These are phyloP conservation scores for Aschersonia sp. DNA, from an alignment of 2,329 filamentous ascomycete species.

Conservation along the genomic window DNA sequence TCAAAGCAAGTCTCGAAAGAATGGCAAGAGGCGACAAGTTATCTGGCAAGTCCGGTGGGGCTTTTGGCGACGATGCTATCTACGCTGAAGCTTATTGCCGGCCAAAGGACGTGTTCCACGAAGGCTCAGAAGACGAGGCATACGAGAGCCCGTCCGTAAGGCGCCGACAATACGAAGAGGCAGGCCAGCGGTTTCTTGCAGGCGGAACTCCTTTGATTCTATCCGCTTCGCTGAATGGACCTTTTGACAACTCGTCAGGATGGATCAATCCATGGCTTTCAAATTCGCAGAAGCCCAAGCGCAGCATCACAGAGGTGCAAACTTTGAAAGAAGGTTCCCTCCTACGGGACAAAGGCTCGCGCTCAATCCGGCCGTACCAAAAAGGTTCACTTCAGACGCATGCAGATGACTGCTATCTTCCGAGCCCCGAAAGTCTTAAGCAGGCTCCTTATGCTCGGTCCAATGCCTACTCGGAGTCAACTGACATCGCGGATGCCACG, in stretches of 20 bases:
- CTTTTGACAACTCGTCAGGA: slow-evolving; percentile 30
- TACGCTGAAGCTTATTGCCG: slow-evolving; percentile 29
- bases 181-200: slow-evolving; percentile 41
- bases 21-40: not conserved
- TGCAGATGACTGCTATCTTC: slow-evolving; percentile 21
- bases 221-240: slow-evolving; percentile 46
- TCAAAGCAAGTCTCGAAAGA: not conserved
- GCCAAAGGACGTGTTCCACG: slow-evolving; percentile 33
- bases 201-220: slow-evolving; percentile 42
- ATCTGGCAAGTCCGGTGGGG: not conserved
- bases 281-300: not conserved
- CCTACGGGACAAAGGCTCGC: slow-evolving; percentile 3
- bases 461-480: slow-evolving; percentile 15
- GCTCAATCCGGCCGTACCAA: not conserved
- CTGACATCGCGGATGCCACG: slow-evolving; percentile 17
- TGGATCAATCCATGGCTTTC: slow-evolving; percentile 20
- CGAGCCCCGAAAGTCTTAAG: slow-evolving; percentile 24
- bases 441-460: slow-evolving; percentile 13
- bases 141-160: slow-evolving; percentile 30
- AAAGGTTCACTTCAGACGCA: slow-evolving; percentile 7
- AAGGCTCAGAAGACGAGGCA: slow-evolving; percentile 42
- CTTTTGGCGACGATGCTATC: slow-evolving; percentile 19
- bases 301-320: not conserved
- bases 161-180: slow-evolving; percentile 39
- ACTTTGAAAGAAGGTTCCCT: not conserved